Base-by-base conservation (phyloP, 2,329 filamentous ascomycete genomes). In the Trichoderma atroviride region DNA sequence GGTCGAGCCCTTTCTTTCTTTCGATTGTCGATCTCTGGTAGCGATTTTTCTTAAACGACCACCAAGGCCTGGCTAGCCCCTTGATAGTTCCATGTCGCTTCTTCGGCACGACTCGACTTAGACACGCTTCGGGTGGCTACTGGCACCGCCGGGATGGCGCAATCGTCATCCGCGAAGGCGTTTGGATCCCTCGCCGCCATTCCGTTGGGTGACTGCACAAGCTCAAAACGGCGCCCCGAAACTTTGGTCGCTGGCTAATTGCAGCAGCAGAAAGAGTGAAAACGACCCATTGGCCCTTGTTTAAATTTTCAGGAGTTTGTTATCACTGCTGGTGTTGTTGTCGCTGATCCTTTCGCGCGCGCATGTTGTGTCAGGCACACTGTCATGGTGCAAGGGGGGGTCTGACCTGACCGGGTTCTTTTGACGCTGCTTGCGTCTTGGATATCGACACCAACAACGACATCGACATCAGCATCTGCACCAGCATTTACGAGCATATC, bases 161-260 rank as follows among this genome's bases (percentile, higher is more conserved):
- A 69, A 70, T 70, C 53, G n/a, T 64, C 65, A 55, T 35, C 64
- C 40, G 40, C 58, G 43, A 70, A 70, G 64, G 60, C 69, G 69
- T 70, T 68, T 63, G 29, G 56, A 65, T 62, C 27, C 57, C 69
- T 40, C 43, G 50, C 68, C 60, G 60, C 53, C 33, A 33, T 43
- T 33, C 68, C 35, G 52, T 57, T 56, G 52, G 62, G 10, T 33
- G 62, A 35, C 62, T 33, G 53, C 62, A 55, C 53, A 27, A 58
- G 29, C 62, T 56, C 52, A 66, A 47, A 24, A 37, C 37, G 37
- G 40, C 64, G 64, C 53, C 52, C 29, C 24, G 64, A 59, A 55
- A 52, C 64, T 43, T 56, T 59, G 19, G 50, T 43, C 43, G 22
- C 33, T 65, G 37, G 27, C 29, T 31, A 47, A 19, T 43, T 50